Evolutionary conservation across 73 alveolate genomes (phyloP).

Genomic region (Tetrahymena malaccensis): DNA sequence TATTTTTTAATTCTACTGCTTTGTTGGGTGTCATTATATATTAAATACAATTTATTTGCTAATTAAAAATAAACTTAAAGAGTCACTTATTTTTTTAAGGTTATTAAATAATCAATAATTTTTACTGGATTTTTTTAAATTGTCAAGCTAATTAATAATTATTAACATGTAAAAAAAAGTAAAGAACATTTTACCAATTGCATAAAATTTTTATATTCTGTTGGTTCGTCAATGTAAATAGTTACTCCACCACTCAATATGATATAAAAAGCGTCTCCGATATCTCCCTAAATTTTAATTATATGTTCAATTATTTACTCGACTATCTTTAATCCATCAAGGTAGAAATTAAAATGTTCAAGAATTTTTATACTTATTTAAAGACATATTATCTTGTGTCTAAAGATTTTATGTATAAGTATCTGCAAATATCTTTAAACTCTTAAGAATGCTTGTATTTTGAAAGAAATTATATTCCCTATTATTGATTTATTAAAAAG

Average conservation of each 20-base stretch:
- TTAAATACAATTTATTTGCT: neutral
- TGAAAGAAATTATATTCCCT: conserved; percentile 22
- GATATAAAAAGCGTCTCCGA: conserved; percentile 41
- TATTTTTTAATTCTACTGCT: neutral
- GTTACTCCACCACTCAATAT: conserved; percentile 34
- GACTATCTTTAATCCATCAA: neutral
- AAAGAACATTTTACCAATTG: conserved; percentile 4
- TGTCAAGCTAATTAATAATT: neutral
- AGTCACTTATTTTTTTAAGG: neutral
- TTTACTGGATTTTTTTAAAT: neutral
- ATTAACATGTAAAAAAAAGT: too few relatives aligned
- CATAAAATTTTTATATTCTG: conserved; percentile 39
- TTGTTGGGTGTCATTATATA: too few relatives aligned
- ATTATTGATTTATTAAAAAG: neutral
- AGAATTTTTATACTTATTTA: neutral
- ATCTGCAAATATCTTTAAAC: conserved; percentile 33
- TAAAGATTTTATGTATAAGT: conserved; percentile 21
- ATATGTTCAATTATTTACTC: too few relatives aligned
- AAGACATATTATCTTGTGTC: conserved; percentile 30
- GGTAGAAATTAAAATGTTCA: neutral
- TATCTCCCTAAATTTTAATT: conserved; percentile 9
- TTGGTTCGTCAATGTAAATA: conserved; percentile 37
- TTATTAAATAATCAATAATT: too few relatives aligned
- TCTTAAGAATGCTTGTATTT: conserved; percentile 12
- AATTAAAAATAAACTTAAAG: too few relatives aligned